phyloP scores from a whole-genome alignment of 192 early-diverging fungal genomes.

The Chytriomyces confervae region DNA sequence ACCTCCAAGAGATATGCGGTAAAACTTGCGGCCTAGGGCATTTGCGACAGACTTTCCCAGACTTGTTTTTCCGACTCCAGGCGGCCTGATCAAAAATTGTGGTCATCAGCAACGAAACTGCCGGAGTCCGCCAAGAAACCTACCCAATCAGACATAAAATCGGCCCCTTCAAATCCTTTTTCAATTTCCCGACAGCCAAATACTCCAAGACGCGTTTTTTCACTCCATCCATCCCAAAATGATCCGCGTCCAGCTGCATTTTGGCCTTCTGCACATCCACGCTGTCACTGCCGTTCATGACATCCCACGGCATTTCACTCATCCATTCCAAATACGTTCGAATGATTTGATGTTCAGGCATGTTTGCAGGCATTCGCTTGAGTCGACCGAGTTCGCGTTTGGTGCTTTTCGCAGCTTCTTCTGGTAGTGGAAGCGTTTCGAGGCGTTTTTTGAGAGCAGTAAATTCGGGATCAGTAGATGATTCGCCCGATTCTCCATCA shows the following conservation, averaged over 20 bases:
- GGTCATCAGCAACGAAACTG: neutral
- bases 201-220: constrained; percentile 85
- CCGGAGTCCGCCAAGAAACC: too few species aligned
- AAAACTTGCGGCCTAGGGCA: constrained; percentile 78
- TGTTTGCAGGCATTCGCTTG: constrained; percentile 72
- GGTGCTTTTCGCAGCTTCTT: constrained; percentile 64
- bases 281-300: constrained; percentile 48
- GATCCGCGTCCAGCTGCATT: too few species aligned
- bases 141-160: constrained; percentile 77
- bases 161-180: constrained; percentile 75
- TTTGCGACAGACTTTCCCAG: constrained; percentile 80
- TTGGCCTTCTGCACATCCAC: constrained; percentile 72
- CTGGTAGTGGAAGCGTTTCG: constrained; percentile 60
- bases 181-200: constrained; percentile 75
- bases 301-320: constrained; percentile 77
- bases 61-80: constrained; percentile 81
- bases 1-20: constrained; percentile 82
- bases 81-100: constrained; percentile 31
- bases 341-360: constrained; percentile 81
- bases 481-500: constrained; percentile 64
- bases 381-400: constrained; percentile 71
- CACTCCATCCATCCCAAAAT: constrained; percentile 81
- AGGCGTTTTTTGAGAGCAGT: constrained; percentile 75
- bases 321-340: constrained; percentile 80
- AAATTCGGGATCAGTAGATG: constrained; percentile 69